A percentile compares a stretch with the other conserved stretches of the same genome.
Conservation (phyloP, 495 filamentous ascomycete species). For the Penicillium coprophilum region DNA sequence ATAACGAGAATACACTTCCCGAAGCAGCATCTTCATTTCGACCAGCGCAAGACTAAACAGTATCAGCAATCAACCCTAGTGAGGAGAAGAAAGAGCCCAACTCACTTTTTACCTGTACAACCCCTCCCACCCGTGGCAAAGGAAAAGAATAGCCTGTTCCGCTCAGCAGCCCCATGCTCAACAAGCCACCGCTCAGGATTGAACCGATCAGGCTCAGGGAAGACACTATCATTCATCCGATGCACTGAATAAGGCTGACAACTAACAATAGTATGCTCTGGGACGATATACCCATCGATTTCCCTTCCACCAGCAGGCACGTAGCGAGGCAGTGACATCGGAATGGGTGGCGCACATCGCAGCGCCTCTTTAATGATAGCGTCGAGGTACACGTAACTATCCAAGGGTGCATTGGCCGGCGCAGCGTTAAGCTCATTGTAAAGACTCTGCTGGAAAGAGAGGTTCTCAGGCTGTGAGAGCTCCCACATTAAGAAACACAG, state of each 20-base stretch:
- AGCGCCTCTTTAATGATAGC: slow-evolving; percentile 61
- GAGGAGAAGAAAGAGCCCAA: slow-evolving; percentile 23
- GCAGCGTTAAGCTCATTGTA: slow-evolving; percentile 44
- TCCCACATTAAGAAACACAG: slow-evolving; percentile 68
- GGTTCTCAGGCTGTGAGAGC: slow-evolving; percentile 54
- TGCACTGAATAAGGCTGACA: slow-evolving; percentile 70
- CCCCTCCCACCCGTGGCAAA: slow-evolving; percentile 44
- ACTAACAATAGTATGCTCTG: slow-evolving; percentile 62
- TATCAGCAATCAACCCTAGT: slow-evolving; percentile 32
- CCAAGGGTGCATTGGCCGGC: slow-evolving; percentile 32
- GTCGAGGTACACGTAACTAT: slow-evolving; percentile 58
- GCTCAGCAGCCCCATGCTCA: slow-evolving; percentile 38
- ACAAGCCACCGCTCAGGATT: slow-evolving; percentile 65
- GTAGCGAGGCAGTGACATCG: slow-evolving; percentile 64
- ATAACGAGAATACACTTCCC: slow-evolving; percentile 57
- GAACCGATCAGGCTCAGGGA: slow-evolving; percentile 55
- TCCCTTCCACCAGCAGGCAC: slow-evolving; percentile 46
- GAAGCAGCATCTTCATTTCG: slow-evolving; percentile 63
- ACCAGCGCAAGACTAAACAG: slow-evolving; percentile 56
- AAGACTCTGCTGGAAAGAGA: slow-evolving; percentile 45
- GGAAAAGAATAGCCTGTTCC: slow-evolving; percentile 46
- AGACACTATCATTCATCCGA: slow-evolving; percentile 54
- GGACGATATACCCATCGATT: slow-evolving; percentile 48
- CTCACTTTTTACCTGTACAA: slow-evolving; percentile 50
- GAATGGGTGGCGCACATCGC: slow-evolving; percentile 61